Base-by-base conservation (phyloP, 768 basidiomycete species). In the Auriscalpium orientale region DNA sequence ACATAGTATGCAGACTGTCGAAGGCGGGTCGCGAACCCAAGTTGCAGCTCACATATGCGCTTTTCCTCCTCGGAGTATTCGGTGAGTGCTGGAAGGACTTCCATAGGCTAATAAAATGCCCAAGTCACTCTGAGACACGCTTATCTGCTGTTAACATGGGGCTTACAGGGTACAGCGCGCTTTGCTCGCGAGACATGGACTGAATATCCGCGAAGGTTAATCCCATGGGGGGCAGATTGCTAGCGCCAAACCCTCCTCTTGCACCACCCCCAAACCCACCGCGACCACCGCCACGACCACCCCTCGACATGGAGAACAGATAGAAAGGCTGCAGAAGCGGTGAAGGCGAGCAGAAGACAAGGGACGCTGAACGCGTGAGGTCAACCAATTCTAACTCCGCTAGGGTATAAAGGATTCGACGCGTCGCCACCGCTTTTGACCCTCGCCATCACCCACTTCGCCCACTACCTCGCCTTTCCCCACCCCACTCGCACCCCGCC, bases 171-270 rank as follows among this genome's bases (percentile, higher is more conserved):
- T 91, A 93, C 67, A 91, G 72, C 33, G 83, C 83, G 43, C 86
- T 85, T 55, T 77, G 85, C 68, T 91, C 91, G 56, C 85, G 76
- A 16, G 87, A 85, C 65, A 91, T 71, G 49, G 81, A 77, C 67
- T 89, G 87, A 51, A 93, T 76, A 67, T 93, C 90, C 45, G 85
- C 80, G 66, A 87, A 89, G 7, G 85, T 83, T 34, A 92, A 78
- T 18, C 91, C 90, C 83, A 90, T 88, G 0, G 89, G 87, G 3
- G 82, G 84, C 38, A 79, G 68, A 48, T 60, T 69, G 18, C 62
- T 62, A 33, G 70, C 60, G 46, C 73, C 70, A 35, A 75, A 68
- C 57, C 75, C 73, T 15, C 70, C 66, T 51, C 75, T 71, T 28
- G 82, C 80, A 18, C 81, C 81, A 8, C 86, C 84, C 57, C 87